Evolutionary conservation across 306 rosid species (phyloP).

Genomic region (Medicago ruthenica): DNA sequence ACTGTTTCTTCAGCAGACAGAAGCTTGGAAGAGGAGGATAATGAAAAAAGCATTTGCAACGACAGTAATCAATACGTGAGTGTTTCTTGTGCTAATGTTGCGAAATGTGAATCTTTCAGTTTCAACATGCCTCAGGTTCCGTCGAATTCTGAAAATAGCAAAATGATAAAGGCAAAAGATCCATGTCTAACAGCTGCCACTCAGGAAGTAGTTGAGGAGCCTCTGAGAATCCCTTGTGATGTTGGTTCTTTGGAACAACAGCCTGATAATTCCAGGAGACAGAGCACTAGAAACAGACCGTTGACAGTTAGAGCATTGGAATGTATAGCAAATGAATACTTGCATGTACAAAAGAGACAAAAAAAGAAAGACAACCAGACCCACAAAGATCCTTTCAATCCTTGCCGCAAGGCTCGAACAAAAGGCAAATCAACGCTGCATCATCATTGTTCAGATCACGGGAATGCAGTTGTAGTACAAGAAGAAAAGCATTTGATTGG

Average conservation of each 20-base stretch:
- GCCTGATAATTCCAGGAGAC: conserved; percentile 57
- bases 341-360: conserved; percentile 9
- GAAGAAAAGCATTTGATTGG: conserved; percentile 56
- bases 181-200: too few relatives aligned
- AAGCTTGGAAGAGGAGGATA: not conserved
- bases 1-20: conserved; percentile 33
- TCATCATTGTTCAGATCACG: conserved; percentile 40
- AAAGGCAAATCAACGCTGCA: conserved; percentile 43
- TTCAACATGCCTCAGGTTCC: not conserved
- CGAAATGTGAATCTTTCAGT: not conserved
- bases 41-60: conserved; percentile 22
- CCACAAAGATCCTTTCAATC: conserved; percentile 38
- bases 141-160: too few relatives aligned
- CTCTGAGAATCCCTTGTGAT: conserved; percentile 26
- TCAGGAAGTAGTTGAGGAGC: conserved; percentile 33
- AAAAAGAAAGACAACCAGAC: conserved; percentile 39
- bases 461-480: conserved; percentile 31
- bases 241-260: conserved; percentile 14
- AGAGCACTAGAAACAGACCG: conserved; percentile 80
- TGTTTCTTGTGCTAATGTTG: not conserved
- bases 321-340: conserved; percentile 64
- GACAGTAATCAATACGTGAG: conserved; percentile 24
- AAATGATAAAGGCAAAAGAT: too few relatives aligned
- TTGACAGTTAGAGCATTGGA: conserved; percentile 74
- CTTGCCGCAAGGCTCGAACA: conserved; percentile 57